These are phyloP conservation scores for Solanum hybrid DNA, from an alignment of 305 asterid genomes.

Conservation along the genomic window DNA sequence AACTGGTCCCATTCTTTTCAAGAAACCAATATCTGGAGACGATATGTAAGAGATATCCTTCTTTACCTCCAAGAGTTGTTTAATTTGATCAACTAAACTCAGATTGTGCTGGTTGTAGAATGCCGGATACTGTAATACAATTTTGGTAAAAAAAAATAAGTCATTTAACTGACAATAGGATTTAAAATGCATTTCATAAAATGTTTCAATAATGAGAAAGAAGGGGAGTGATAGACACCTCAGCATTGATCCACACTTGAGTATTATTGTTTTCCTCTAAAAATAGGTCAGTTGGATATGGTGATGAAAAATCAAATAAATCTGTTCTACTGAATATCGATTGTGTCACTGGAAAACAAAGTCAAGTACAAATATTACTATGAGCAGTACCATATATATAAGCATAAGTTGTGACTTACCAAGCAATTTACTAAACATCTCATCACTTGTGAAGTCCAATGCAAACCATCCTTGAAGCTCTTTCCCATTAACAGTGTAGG, in stretches of 20 bases:
- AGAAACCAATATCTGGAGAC: constrained; percentile 87
- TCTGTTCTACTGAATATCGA: constrained; percentile 14
- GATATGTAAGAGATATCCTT: constrained; percentile 63
- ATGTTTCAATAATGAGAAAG: neutral
- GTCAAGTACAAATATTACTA: neutral
- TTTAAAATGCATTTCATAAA: neutral
- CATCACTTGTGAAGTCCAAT: constrained; percentile 29
- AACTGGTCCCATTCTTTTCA: constrained; percentile 43
- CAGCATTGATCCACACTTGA: constrained; percentile 33
- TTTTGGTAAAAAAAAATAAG: neutral
- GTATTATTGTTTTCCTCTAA: neutral
- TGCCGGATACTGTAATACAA: constrained; percentile 42
- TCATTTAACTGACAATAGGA: neutral
- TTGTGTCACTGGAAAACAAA: neutral
- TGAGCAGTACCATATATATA: neutral
- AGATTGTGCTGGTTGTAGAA: constrained; percentile 64
- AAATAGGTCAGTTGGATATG: constrained; percentile 9
- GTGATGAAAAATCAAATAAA: constrained; percentile 10
- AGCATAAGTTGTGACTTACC: neutral
- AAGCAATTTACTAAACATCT: neutral
- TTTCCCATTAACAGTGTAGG: constrained; percentile 45
- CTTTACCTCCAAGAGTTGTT: constrained; percentile 1
- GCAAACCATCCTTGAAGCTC: constrained; percentile 42
- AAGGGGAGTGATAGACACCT: constrained; percentile 33
- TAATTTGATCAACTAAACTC: constrained; percentile 29